These are phyloP conservation scores for Selenicereus undatus DNA, from an alignment of 148 eudicot genomes.

Conservation along the genomic window DNA sequence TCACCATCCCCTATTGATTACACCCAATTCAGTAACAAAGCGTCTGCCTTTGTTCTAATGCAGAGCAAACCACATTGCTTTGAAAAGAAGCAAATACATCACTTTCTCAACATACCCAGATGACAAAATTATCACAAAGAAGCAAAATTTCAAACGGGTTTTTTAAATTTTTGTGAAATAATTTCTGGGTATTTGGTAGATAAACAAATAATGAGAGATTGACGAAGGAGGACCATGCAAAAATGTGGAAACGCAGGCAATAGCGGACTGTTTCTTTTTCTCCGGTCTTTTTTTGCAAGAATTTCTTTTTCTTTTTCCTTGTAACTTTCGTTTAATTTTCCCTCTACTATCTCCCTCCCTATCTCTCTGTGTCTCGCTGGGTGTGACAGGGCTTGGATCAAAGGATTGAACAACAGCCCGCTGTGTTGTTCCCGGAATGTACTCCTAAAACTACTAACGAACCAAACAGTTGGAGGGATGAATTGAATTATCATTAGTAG, in stretches of 20 bases:
- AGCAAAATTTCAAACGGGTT: constrained; percentile 17
- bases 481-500: constrained; percentile 22
- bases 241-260: constrained; percentile 15
- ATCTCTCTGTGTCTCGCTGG: background rate
- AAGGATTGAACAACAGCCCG: constrained; percentile 31
- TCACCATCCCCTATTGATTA: constrained; percentile 25
- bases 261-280: constrained; percentile 15
- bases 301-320: constrained; percentile 2
- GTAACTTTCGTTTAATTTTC: background rate
- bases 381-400: constrained; percentile 28
- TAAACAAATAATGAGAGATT: constrained; percentile 12
- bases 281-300: background rate
- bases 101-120: constrained; percentile 4
- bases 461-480: constrained; percentile 55
- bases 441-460: constrained; percentile 48
- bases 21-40: background rate
- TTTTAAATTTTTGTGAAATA: constrained; percentile 15
- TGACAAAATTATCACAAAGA: constrained; percentile 16
- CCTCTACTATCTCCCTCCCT: background rate
- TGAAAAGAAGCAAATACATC: background rate
- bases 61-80: constrained; percentile 5
- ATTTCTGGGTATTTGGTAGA: constrained; percentile 12
- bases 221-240: constrained; percentile 12
- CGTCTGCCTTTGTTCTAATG: background rate
- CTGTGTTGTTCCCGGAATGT: constrained; percentile 39